A percentile compares a stretch with the other conserved stretches of the same genome.
Evolutionary conservation across 2,329 filamentous ascomycete species (phyloP).

Genomic region (Ramularia endophylla): DNA sequence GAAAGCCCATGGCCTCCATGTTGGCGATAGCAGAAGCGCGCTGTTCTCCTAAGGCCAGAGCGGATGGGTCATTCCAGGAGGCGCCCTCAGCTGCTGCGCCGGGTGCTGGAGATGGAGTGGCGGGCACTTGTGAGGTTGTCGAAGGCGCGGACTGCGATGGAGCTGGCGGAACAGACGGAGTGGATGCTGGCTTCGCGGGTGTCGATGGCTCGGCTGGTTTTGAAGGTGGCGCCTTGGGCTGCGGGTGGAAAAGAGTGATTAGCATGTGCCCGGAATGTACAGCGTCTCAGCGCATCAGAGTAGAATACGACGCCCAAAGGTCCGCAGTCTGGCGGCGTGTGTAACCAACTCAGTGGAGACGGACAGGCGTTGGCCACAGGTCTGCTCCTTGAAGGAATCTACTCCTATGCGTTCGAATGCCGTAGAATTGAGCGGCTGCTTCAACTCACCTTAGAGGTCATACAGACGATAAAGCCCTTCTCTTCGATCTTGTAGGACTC

Average conservation of each 20-base stretch:
- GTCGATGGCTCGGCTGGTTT: conserved; percentile 50
- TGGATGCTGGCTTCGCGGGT: conserved; percentile 39
- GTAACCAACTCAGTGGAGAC: too few relatives aligned
- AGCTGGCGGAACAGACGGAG: conserved; percentile 34
- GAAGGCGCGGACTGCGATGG: conserved; percentile 56
- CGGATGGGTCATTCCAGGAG: conserved; percentile 64
- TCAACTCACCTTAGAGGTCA: conserved; percentile 77
- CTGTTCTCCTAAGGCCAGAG: conserved; percentile 80
- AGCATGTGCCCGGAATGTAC: neutral
- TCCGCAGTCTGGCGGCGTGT: too few relatives aligned
- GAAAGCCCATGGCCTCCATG: conserved; percentile 98
- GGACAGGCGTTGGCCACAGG: too few relatives aligned
- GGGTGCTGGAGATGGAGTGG: conserved; percentile 45
- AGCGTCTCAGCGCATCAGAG: too few relatives aligned
- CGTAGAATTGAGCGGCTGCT: neutral
- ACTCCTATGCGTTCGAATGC: too few relatives aligned
- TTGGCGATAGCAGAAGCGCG: conserved; percentile 76
- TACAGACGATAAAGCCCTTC: conserved; percentile 99
- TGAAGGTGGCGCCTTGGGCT: conserved; percentile 64
- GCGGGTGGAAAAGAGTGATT: conserved; percentile 4
- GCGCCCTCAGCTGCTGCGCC: conserved; percentile 36
- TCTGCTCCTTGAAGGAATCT: too few relatives aligned
- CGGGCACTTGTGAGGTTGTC: conserved; percentile 45
- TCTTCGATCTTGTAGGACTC: conserved; percentile 98
- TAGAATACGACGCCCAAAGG: neutral